These are phyloP conservation scores for Phoma sp. DNA, from an alignment of 2,329 filamentous ascomycete genomes.

Conservation along the genomic window DNA sequence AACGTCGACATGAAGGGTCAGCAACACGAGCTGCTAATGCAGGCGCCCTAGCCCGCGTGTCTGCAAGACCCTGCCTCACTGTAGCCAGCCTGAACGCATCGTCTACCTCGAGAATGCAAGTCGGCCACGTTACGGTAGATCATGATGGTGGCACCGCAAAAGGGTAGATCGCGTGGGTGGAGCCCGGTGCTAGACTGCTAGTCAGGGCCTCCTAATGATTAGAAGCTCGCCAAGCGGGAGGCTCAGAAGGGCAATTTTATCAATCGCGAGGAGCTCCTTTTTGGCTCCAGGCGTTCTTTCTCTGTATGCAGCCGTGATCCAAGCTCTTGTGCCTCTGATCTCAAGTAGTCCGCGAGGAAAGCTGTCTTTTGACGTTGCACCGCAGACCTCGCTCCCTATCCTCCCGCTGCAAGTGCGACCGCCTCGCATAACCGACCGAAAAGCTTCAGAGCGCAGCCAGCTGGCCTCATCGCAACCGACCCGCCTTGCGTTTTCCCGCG, in stretches of 20 bases:
- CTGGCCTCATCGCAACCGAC: slow-evolving; percentile 30
- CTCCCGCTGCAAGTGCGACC: slow-evolving; percentile 26
- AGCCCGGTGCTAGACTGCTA: slow-evolving; percentile 12
- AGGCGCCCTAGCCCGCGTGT: neutral
- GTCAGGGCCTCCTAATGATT: slow-evolving; percentile 21
- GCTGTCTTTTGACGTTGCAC: slow-evolving; percentile 28
- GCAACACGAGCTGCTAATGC: slow-evolving; percentile 3
- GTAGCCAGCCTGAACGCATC: neutral
- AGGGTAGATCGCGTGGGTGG: slow-evolving; percentile 8
- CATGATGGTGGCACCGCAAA: neutral
- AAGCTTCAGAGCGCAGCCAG: slow-evolving; percentile 31
- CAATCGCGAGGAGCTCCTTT: slow-evolving; percentile 32
- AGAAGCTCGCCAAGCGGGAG: slow-evolving; percentile 24
- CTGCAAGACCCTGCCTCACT: neutral
- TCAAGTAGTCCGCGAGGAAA: slow-evolving; percentile 17
- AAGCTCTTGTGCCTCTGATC: slow-evolving; percentile 16
- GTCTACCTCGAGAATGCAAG: slow-evolving; percentile 2
- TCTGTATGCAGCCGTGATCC: slow-evolving; percentile 18
- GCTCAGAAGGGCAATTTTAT: slow-evolving; percentile 24
- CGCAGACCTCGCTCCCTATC: slow-evolving; percentile 26
- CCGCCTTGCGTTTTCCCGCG: slow-evolving; percentile 26
- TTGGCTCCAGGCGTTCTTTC: slow-evolving; percentile 14
- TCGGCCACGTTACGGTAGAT: neutral
- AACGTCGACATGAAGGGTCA: neutral
- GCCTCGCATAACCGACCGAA: slow-evolving; percentile 25